These are phyloP conservation scores for Metschnikowia lochheadii DNA, from an alignment of 805 yeast species.

Conservation along the genomic window DNA sequence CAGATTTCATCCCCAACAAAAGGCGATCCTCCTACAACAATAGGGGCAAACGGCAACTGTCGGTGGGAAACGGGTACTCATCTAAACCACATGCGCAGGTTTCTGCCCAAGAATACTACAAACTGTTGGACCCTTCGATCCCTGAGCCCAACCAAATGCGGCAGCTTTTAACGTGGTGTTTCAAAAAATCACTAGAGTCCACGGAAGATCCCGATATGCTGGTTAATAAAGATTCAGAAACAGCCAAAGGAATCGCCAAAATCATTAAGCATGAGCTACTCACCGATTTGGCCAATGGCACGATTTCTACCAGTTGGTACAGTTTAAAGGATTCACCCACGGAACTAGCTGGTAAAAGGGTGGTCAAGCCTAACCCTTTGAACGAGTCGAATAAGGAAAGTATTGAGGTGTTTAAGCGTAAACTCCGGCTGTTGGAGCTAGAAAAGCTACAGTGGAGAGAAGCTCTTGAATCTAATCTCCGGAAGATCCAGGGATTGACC, in stretches of 20 bases:
- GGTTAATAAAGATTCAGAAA: constrained; percentile 30
- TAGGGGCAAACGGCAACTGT: constrained; percentile 69
- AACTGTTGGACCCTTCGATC: constrained; percentile 54
- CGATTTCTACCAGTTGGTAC: constrained; percentile 69
- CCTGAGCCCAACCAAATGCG: constrained; percentile 75
- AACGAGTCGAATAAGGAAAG: constrained; percentile 50
- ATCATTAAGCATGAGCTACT: constrained; percentile 62
- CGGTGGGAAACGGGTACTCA: constrained; percentile 67
- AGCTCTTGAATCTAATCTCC: constrained; percentile 16
- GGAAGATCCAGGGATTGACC: constrained; percentile 2
- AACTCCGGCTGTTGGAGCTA: constrained; percentile 39
- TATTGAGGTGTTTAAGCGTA: constrained; percentile 42
- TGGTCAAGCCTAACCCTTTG: constrained; percentile 54
- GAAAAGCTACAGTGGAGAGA: constrained; percentile 50
- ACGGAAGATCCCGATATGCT: constrained; percentile 18
- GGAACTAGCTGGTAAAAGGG: constrained; percentile 22
- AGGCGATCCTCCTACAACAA: constrained; percentile 43
- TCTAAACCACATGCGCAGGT: constrained; percentile 67
- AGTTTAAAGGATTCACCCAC: constrained; percentile 21
- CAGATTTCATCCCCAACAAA: constrained; percentile 5
- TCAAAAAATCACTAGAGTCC: constrained; percentile 42
- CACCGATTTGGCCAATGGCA: constrained; percentile 55
- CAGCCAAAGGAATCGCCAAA: constrained; percentile 50
- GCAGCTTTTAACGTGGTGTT: constrained; percentile 66
- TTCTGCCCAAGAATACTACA: constrained; percentile 50